These are phyloP conservation scores for Begonia masoniana DNA, from an alignment of 306 rosid species.

Conservation along the genomic window DNA sequence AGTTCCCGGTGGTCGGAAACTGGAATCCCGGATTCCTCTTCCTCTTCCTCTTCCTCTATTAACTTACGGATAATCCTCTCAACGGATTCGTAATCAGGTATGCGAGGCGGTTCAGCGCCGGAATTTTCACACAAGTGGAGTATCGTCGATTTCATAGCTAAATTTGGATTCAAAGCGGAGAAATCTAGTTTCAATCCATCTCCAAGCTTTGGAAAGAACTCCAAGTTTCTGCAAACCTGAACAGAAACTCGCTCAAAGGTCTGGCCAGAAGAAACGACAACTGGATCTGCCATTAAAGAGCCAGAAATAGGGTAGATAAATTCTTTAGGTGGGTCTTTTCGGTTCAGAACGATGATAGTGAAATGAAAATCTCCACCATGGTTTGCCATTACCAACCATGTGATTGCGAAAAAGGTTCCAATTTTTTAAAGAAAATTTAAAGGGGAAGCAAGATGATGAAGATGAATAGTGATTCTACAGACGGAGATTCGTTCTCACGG, in stretches of 20 bases:
- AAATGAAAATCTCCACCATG: conserved; percentile 5
- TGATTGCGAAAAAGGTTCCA: too few species aligned
- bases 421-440: too few species aligned
- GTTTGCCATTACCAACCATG: conserved; percentile 10
- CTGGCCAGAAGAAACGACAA: conserved; percentile 77
- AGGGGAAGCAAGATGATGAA: too few species aligned
- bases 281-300: conserved; percentile 79
- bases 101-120: conserved; percentile 18
- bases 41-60: conserved; percentile 22
- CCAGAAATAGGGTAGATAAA: conserved; percentile 60
- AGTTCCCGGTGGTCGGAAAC: conserved; percentile 69
- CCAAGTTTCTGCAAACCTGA: conserved; percentile 39
- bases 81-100: conserved; percentile 43
- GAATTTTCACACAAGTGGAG: conserved; percentile 46
- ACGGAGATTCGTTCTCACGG: too few species aligned
- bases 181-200: conserved; percentile 78
- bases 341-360: conserved; percentile 5
- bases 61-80: conserved; percentile 19
- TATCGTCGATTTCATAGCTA: conserved; percentile 46
- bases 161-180: conserved; percentile 48
- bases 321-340: conserved; percentile 45
- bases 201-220: conserved; percentile 32
- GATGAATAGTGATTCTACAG: too few species aligned
- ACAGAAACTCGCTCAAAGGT: conserved; percentile 73
- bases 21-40: conserved; percentile 43